phyloP scores from a whole-genome alignment of 2,329 filamentous ascomycete genomes.

The Alternaria atra region DNA sequence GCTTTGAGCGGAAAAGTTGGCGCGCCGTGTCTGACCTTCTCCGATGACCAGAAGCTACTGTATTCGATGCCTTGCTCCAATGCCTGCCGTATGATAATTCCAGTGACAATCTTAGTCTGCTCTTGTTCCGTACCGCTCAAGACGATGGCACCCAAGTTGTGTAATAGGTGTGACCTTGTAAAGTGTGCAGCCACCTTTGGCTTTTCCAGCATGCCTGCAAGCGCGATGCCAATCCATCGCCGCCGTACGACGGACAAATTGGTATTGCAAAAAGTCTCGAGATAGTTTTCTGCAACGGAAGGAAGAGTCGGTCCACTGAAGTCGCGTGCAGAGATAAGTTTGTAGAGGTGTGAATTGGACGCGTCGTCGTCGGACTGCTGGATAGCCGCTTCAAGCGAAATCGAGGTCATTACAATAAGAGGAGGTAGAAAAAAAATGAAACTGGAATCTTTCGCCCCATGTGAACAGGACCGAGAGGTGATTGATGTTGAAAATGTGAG shows the following conservation, averaged over 20 bases:
- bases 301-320: constrained; percentile 20
- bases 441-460: background rate
- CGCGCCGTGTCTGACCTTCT: constrained; percentile 30
- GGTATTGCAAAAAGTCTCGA: constrained; percentile 39
- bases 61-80: constrained; percentile 33
- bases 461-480: background rate
- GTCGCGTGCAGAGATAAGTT: constrained; percentile 24
- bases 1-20: constrained; percentile 33
- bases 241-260: constrained; percentile 25
- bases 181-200: constrained; percentile 27
- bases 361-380: constrained; percentile 29
- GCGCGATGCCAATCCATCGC: constrained; percentile 45
- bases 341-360: constrained; percentile 25
- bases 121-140: constrained; percentile 33
- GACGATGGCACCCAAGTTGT: constrained; percentile 37
- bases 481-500: background rate
- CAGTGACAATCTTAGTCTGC: constrained; percentile 44
- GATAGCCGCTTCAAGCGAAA: constrained; percentile 33
- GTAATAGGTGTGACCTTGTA: constrained; percentile 17
- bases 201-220: constrained; percentile 37
- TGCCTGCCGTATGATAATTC: constrained; percentile 40
- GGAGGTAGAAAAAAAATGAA: background rate
- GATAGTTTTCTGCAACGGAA: constrained; percentile 30
- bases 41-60: constrained; percentile 39
- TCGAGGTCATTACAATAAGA: constrained; percentile 23